Evolutionary conservation across 2,329 filamentous ascomycete species (phyloP).

Genomic region (Thielaviopsis populi): DNA sequence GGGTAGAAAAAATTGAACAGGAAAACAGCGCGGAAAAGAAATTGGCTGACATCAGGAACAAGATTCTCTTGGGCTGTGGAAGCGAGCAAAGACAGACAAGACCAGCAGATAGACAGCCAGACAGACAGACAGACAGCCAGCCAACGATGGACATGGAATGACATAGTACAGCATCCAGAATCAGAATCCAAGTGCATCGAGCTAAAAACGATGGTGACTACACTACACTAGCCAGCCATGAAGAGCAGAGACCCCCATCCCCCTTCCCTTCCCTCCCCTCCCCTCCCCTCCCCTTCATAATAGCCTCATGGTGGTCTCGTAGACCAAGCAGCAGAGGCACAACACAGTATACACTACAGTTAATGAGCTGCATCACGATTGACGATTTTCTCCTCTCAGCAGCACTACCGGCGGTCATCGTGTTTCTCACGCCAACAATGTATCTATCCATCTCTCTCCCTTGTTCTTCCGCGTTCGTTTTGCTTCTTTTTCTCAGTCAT

Average conservation of each 20-base stretch:
- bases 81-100: background rate
- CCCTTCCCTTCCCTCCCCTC: background rate
- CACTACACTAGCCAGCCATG: background rate
- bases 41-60: background rate
- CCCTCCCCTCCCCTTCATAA: too few relatives aligned
- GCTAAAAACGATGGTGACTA: background rate
- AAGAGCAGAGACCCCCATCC: background rate
- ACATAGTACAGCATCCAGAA: background rate
- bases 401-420: too few relatives aligned
- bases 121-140: background rate
- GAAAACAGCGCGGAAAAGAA: background rate
- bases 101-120: too few relatives aligned
- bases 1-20: background rate
- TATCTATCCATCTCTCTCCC: too few relatives aligned
- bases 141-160: background rate
- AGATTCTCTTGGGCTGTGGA: slow-evolving; percentile 4
- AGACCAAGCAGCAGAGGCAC: too few relatives aligned
- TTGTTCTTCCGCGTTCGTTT: background rate
- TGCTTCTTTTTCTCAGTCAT: background rate
- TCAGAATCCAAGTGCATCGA: background rate
- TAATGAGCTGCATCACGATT: too few relatives aligned
- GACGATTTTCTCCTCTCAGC: too few relatives aligned
- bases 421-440: too few relatives aligned
- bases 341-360: too few relatives aligned
- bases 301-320: too few relatives aligned